phyloP scores from a whole-genome alignment of 768 basidiomycete species.

The Daedalea quercina region DNA sequence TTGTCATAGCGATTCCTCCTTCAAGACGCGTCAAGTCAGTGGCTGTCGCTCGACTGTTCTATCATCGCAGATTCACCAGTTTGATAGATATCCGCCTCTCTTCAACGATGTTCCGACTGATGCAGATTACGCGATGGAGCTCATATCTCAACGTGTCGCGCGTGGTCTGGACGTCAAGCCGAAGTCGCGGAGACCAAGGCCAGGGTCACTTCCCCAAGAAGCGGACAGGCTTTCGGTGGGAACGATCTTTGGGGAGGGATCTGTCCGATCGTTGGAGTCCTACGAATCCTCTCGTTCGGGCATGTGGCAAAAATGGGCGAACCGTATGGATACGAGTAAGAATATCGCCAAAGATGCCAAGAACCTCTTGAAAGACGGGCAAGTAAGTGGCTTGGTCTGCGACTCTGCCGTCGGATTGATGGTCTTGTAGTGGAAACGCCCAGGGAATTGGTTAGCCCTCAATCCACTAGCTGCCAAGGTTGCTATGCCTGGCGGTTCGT shows the following conservation, averaged over 20 bases:
- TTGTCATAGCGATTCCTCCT: slow-evolving; percentile 45
- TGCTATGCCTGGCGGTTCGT: slow-evolving; percentile 4
- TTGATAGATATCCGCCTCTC: slow-evolving; percentile 36
- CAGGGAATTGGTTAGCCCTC: slow-evolving; percentile 13
- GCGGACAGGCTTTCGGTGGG: not conserved
- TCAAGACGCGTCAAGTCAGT: slow-evolving; percentile 40
- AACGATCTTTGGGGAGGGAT: not conserved
- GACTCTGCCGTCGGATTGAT: not conserved
- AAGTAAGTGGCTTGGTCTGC: slow-evolving; percentile 22
- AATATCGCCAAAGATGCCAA: slow-evolving; percentile 33
- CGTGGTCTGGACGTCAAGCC: slow-evolving; percentile 43
- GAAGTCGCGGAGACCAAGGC: slow-evolving; percentile 14
- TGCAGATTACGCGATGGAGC: slow-evolving; percentile 62
- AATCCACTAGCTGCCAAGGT: slow-evolving; percentile 9
- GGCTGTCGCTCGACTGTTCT: no score
- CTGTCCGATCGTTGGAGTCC: not conserved
- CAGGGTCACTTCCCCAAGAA: not conserved
- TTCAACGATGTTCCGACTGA: slow-evolving; percentile 57
- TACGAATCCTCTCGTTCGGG: slow-evolving; percentile 6
- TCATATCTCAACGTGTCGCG: slow-evolving; percentile 55
- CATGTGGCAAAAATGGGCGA: slow-evolving; percentile 51
- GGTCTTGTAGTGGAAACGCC: slow-evolving; percentile 15
- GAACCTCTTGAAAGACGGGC: slow-evolving; percentile 28
- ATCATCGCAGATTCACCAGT: not conserved
- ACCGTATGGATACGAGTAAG: slow-evolving; percentile 40